Conservation (phyloP, 1,284 basidiomycete species). For the Trichosporon faecale region DNA sequence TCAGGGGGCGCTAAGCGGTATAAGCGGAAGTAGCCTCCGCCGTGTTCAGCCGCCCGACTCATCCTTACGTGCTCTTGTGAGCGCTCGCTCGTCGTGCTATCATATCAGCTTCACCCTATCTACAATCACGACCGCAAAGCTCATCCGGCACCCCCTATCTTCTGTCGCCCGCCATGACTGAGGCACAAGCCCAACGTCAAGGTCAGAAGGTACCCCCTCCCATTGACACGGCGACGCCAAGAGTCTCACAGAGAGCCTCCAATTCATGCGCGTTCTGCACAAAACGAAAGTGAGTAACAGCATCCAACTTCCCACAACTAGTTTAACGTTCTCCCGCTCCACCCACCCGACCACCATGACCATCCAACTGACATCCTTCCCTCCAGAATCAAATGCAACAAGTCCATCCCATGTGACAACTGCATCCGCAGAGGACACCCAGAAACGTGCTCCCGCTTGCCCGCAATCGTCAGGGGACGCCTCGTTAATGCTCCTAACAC, state of each 20-base stretch:
- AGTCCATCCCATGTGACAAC: conserved; percentile 26
- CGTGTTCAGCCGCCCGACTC: background rate
- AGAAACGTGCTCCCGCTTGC: conserved; percentile 25
- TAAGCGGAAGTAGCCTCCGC: conserved; percentile 1
- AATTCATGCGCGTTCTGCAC: conserved; percentile 28
- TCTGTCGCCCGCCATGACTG: background rate
- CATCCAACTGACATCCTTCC: background rate
- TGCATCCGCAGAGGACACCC: conserved; percentile 29
- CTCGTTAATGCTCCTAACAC: conserved; percentile 27
- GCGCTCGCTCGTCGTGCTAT: background rate
- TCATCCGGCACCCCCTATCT: background rate
- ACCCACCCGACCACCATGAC: background rate
- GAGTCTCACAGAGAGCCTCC: conserved; percentile 24
- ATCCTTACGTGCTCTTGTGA: background rate
- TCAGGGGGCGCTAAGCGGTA: background rate
- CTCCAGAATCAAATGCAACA: conserved; percentile 28
- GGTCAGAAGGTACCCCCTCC: background rate
- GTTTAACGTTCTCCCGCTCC: background rate
- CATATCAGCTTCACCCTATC: background rate
- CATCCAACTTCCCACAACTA: background rate
- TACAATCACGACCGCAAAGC: conserved; percentile 6
- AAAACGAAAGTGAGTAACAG: conserved; percentile 27
- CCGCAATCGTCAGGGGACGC: conserved; percentile 26
- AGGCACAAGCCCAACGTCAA: background rate
- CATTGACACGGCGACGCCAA: conserved; percentile 1